These are phyloP conservation scores for Escovopsis sp. DNA, from an alignment of 2,329 filamentous ascomycete species.

Conservation along the genomic window DNA sequence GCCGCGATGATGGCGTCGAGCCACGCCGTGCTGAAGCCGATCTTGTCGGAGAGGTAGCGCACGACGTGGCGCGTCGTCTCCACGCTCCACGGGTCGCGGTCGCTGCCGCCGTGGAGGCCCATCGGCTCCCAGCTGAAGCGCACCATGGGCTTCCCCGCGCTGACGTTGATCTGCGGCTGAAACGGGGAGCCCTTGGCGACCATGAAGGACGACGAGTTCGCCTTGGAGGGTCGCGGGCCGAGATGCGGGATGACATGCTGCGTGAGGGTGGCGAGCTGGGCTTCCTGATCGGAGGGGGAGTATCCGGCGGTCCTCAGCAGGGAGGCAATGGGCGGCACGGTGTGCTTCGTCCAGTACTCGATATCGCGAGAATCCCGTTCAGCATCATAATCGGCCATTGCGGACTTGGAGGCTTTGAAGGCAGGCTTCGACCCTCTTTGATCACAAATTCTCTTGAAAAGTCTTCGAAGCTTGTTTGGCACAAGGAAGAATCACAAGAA, in stretches of 20 bases:
- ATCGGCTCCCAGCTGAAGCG: constrained; percentile 7
- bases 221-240: constrained; percentile 5
- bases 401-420: no score
- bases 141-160: background rate
- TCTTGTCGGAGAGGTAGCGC: background rate
- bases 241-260: constrained; percentile 5
- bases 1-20: constrained; percentile 1
- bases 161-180: constrained; percentile 5
- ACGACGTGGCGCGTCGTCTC: constrained; percentile 4
- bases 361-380: background rate
- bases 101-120: constrained; percentile 2
- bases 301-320: constrained; percentile 5
- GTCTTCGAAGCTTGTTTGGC: no score
- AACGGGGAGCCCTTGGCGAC: constrained; percentile 4
- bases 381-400: no score
- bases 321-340: constrained; percentile 1
- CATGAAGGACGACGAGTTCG: constrained; percentile 2
- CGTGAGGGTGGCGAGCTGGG: constrained; percentile 2
- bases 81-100: constrained; percentile 5
- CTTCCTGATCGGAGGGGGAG: constrained; percentile 2
- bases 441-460: no score
- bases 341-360: constrained; percentile 4
- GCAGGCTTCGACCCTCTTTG: no score
- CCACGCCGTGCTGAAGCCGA: constrained; percentile 5
- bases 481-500: no score